A percentile compares a stretch with the other conserved stretches of the same genome.
Conservation (phyloP, 192 early-diverging fungal species). For the Dispira parvispora region DNA sequence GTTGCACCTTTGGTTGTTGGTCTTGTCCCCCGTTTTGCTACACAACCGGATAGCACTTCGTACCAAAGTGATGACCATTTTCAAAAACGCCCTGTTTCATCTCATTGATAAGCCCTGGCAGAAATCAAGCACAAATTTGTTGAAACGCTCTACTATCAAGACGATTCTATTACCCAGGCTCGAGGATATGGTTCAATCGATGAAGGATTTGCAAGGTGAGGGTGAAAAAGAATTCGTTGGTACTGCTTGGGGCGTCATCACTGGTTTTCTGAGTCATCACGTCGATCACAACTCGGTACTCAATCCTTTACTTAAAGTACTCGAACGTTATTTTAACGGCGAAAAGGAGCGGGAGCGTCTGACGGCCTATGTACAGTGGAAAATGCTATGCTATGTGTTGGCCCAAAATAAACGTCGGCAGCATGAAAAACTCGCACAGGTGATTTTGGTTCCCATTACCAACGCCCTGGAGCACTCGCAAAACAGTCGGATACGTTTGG, state of each 20-base stretch:
- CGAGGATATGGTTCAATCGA: background rate
- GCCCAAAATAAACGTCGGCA: background rate
- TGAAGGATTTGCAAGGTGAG: background rate
- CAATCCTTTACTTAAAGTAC: slow-evolving; percentile 1
- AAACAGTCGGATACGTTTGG: background rate
- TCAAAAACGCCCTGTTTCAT: background rate
- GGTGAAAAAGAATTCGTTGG: background rate
- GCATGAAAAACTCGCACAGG: background rate
- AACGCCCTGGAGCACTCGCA: background rate
- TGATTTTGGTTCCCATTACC: slow-evolving; percentile 1
- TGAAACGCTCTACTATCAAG: background rate
- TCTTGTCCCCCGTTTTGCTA: no score
- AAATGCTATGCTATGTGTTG: background rate
- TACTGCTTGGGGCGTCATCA: background rate
- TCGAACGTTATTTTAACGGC: background rate
- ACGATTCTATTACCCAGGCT: background rate
- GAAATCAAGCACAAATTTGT: background rate
- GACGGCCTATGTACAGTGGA: background rate
- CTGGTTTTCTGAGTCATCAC: background rate
- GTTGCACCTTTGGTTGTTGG: no score
- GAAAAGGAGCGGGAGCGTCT: no score
- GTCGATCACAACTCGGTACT: background rate
- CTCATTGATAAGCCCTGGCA: background rate
- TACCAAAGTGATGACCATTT: background rate
- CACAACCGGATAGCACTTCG: background rate